Evolutionary conservation across 108 stramenopile genomes (phyloP), one percentile per base, ranked within the genome.

Genomic region (Nitzschia palea): DNA sequence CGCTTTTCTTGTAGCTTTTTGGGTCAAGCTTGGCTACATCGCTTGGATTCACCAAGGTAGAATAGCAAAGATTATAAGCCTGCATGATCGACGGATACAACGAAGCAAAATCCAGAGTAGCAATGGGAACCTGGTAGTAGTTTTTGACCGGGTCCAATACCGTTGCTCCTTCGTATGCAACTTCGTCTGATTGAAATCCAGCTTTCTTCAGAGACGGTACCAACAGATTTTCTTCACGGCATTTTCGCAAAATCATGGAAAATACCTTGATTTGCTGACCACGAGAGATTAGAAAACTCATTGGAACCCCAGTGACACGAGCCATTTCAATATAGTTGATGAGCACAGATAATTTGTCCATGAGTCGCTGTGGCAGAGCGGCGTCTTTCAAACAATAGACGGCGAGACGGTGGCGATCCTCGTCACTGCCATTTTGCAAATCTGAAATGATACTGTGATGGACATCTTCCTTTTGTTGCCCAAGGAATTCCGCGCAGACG

Each of bases 321-420:
- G 99, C 99, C 99, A 99, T 99, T 66, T 99, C 99, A 51, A 99
- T 78, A 88, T 98, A 98, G 84, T 99, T 99, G 34, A 99, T 93
- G 33, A 99, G 74, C 5, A 98, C 96, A 66, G 90, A 87, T 57
- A 99, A 82, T 76, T 99, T 99, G 63, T 96, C 94, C 95, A 99
- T 97, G 45, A 99, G 91, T 26, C 84, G 82, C 67, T 87, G 88
- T n/a, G 97, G 97, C 59, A 99, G 78, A 50, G 86, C 45, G 5
- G 98, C 98, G 80, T 99, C 99, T 85, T 99, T 99, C 44, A 99
- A 63, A 74, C 99, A 99, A 90, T 99, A 99, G 32, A 96, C 93
- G 20, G 99, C 99, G 26, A 99, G 84, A 22, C 99, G 91, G 50
- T 97, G 94, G 18, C 99, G 89, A 67, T 98, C 98, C 59, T 96